phyloP scores from a whole-genome alignment of 2,329 filamentous ascomycete species.

The Beauveria bassiana region DNA sequence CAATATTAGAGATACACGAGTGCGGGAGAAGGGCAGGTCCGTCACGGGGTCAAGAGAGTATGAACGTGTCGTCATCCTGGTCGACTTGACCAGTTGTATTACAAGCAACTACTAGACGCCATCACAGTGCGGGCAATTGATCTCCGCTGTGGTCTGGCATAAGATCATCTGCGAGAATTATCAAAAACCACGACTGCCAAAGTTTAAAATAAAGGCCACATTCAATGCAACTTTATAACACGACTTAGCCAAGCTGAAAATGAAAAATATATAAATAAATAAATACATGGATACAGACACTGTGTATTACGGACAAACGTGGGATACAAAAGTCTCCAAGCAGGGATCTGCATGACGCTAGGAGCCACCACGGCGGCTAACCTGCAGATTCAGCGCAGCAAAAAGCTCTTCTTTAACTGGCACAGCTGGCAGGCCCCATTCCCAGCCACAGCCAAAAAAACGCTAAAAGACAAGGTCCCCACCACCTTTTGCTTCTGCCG shows the following conservation, averaged over 20 bases:
- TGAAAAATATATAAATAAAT: not conserved
- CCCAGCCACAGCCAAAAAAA: too few species aligned
- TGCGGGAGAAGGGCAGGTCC: too few species aligned
- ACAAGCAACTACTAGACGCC: too few species aligned
- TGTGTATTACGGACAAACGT: too few species aligned
- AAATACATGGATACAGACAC: too few species aligned
- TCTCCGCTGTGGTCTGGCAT: not conserved
- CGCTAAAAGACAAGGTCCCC: not conserved
- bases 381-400: not conserved
- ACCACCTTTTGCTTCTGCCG: not conserved
- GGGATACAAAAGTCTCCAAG: not conserved
- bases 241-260: not conserved
- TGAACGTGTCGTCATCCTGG: too few species aligned
- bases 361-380: conserved; percentile 11
- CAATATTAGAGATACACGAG: not conserved
- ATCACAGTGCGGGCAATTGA: too few species aligned
- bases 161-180: not conserved
- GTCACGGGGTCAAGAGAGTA: too few species aligned
- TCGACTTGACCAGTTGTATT: too few species aligned
- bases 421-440: too few species aligned
- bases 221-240: not conserved
- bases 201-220: not conserved
- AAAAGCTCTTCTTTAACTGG: not conserved
- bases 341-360: not conserved
- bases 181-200: not conserved